A percentile compares a stretch with the other conserved stretches of the same genome.
Conservation (phyloP, 768 basidiomycete species). For the Agaricus subrufescens region DNA sequence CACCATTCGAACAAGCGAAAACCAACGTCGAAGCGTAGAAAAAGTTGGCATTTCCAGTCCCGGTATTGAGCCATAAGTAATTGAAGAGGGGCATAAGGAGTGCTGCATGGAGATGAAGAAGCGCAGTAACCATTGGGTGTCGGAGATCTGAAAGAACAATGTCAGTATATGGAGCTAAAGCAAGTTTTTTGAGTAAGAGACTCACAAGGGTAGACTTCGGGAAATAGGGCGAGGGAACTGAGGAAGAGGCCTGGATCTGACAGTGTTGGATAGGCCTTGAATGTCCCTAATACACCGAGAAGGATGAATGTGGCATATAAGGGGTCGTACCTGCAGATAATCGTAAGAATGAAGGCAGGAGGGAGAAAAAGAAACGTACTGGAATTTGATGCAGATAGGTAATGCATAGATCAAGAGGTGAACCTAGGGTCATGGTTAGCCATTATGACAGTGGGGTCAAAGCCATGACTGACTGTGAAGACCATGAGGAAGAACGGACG, state of each 20-base stretch:
- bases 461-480: constrained; percentile 67
- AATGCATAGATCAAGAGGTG: constrained; percentile 80
- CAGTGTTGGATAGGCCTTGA: constrained; percentile 91
- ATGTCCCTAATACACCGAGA: constrained; percentile 70
- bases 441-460: neutral
- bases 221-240: constrained; percentile 76
- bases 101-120: constrained; percentile 80
- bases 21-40: constrained; percentile 96
- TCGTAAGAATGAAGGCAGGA: neutral
- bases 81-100: constrained; percentile 89
- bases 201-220: constrained; percentile 80
- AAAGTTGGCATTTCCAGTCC: constrained; percentile 97
- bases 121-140: constrained; percentile 77
- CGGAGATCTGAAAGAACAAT: constrained; percentile 56
- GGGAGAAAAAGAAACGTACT: constrained; percentile 36
- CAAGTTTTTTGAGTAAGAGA: constrained; percentile 11
- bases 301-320: constrained; percentile 77
- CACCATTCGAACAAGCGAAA: constrained; percentile 83
- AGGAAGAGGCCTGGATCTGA: constrained; percentile 87
- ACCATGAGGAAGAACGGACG: constrained; percentile 92
- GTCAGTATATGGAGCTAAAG: neutral
- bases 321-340: constrained; percentile 64
- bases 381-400: constrained; percentile 86
- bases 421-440: constrained; percentile 38
- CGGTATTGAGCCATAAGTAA: constrained; percentile 85